Evolutionary conservation across 495 filamentous ascomycete genomes (phyloP), one percentile per base, ranked within the genome.

Genomic region (Penicillium turbatum): DNA sequence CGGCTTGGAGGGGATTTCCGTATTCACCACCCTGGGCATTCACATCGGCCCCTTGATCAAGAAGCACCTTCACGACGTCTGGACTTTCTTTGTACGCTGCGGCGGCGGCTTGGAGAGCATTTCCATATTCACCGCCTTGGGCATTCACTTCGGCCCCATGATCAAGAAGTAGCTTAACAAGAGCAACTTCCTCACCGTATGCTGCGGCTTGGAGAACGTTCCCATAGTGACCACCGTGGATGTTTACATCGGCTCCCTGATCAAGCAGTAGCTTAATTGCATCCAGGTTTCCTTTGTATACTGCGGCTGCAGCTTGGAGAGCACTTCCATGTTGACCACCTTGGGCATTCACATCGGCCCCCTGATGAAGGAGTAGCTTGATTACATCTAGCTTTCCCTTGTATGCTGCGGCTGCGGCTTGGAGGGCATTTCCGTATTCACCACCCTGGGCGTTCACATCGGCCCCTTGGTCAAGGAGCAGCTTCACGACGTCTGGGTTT

Each of bases 381-480:
- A 17, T 17, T 16, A 17, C 8, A 2, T 3, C 15, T 8, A 17
- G n/a, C 5, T 30, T 4, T 30, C 8, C n/a, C n/a, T n/a, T n/a
- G n/a, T n/a, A 2, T 3, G 15, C n/a, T 17, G 17, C 17, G 15
- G 8, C 15, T 15, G 37, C 37, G 15, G 37, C 37, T 39, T 39
- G 13, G 3, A 39, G 37, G 3, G 37, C 37, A 39, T n/a, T 39
- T 39, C 37, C 37, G 17, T 39, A 17, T n/a, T n/a, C n/a, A n/a
- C n/a, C n/a, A n/a, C n/a, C n/a, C n/a, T n/a, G n/a, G n/a, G n/a
- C n/a, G n/a, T 39, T 39, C 3, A 39, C 37, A 13, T 46, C 41
- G 11, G 51, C 51, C 5, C 51, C 51, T 5, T 6, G 15, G 13
- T 54, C 32, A n/a, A 54, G 35, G 13, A 54, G 40, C 13, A 55